Percentiles rank a stretch among this genome's conserved stretches.
phyloP scores from a whole-genome alignment of 2,329 filamentous ascomycete species.

The Ophidiomyces ophidiicola region DNA sequence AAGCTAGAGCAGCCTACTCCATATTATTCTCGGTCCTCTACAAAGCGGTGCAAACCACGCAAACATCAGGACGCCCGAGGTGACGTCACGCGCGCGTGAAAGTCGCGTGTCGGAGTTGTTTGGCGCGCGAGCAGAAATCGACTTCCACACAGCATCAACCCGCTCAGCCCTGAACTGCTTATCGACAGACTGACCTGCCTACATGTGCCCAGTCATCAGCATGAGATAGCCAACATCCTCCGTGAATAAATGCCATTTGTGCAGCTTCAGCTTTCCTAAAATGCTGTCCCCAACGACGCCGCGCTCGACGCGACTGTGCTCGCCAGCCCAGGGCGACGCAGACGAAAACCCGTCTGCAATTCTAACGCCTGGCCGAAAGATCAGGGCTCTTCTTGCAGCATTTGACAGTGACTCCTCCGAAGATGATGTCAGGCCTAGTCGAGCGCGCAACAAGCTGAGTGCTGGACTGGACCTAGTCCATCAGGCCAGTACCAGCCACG shows the following conservation, averaged over 20 bases:
- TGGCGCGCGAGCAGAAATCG: neutral
- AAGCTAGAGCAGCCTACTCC: neutral
- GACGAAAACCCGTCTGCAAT: slow-evolving; percentile 22
- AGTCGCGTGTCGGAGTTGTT: neutral
- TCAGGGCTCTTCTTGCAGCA: slow-evolving; percentile 39
- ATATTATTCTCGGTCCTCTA: neutral
- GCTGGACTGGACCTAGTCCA: neutral
- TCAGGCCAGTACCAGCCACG: slow-evolving; percentile 1
- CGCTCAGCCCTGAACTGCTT: no score
- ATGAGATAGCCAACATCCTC: no score
- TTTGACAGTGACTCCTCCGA: slow-evolving; percentile 34
- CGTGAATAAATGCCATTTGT: neutral
- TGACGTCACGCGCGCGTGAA: slow-evolving; percentile 3
- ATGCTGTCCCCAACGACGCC: slow-evolving; percentile 11
- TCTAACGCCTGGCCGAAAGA: slow-evolving; percentile 37
- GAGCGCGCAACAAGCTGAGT: no score
- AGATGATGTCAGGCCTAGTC: neutral
- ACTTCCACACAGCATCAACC: neutral
- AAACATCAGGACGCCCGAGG: neutral
- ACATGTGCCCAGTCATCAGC: neutral
- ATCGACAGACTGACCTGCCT: no score
- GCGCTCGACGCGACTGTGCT: slow-evolving; percentile 23
- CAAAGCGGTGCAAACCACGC: slow-evolving; percentile 3
- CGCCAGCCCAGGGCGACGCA: slow-evolving; percentile 15
- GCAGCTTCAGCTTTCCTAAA: neutral